Conservation (phyloP, 495 filamentous ascomycete species). For the Lophiostoma macrostomum region DNA sequence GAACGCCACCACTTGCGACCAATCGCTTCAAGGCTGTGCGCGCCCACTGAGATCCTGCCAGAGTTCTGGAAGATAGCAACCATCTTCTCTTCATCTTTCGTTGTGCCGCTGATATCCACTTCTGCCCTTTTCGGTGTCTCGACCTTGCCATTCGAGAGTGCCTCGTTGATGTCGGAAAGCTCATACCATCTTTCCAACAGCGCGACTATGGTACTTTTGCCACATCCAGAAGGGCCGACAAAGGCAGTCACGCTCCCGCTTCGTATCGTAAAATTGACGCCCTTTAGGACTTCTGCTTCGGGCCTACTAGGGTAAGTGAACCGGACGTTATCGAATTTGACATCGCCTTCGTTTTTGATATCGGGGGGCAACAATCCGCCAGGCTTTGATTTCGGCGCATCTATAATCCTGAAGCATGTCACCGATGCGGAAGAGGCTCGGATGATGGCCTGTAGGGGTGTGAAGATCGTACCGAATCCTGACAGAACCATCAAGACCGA, state of each 20-base stretch:
- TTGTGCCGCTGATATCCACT: too few species aligned
- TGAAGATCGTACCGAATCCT: constrained; percentile 55
- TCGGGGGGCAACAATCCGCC: not conserved
- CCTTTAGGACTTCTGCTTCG: constrained; percentile 15
- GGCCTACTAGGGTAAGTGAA: constrained; percentile 31
- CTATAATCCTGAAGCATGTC: not conserved
- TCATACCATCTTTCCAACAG: constrained; percentile 36
- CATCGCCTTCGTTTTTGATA: constrained; percentile 1
- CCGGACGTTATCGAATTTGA: constrained; percentile 31
- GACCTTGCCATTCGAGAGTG: constrained; percentile 1
- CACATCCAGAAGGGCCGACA: constrained; percentile 34
- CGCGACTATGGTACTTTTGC: constrained; percentile 32
- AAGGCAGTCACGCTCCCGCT: constrained; percentile 32
- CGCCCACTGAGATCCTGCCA: constrained; percentile 26
- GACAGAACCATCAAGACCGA: constrained; percentile 36
- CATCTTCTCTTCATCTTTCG: not conserved
- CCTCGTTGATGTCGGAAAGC: constrained; percentile 8
- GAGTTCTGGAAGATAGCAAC: constrained; percentile 11
- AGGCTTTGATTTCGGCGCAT: constrained; percentile 3
- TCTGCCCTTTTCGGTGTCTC: too few species aligned
- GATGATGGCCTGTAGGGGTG: constrained; percentile 83
- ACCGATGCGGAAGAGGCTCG: constrained; percentile 81
- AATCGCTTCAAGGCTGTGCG: constrained; percentile 28
- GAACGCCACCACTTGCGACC: constrained; percentile 36
- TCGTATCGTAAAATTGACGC: constrained; percentile 21